Evolutionary conservation across 2,329 filamentous ascomycete species (phyloP).

Genomic region (Aspergillus neotritici): DNA sequence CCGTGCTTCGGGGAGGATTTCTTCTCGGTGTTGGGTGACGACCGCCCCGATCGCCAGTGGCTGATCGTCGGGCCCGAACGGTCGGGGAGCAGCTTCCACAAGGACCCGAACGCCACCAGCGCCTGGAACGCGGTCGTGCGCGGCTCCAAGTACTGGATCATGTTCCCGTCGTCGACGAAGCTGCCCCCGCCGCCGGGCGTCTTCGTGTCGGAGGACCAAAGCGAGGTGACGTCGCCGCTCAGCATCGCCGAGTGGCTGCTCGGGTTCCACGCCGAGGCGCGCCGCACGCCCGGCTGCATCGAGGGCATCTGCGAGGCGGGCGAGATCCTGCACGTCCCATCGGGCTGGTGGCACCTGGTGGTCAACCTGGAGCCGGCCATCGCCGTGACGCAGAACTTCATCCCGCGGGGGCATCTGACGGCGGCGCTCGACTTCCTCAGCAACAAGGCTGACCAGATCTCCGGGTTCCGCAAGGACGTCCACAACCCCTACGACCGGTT

Average conservation of each 20-base stretch:
- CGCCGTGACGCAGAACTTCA: slow-evolving; percentile 92
- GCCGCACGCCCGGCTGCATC: slow-evolving; percentile 66
- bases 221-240: slow-evolving; percentile 86
- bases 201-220: slow-evolving; percentile 80
- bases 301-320: slow-evolving; percentile 81
- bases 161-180: slow-evolving; percentile 71
- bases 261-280: slow-evolving; percentile 78
- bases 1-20: slow-evolving; percentile 81
- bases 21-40: slow-evolving; percentile 69
- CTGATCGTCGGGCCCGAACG: slow-evolving; percentile 82
- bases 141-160: slow-evolving; percentile 96
- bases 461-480: slow-evolving; percentile 71
- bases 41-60: slow-evolving; percentile 86
- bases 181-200: slow-evolving; percentile 74
- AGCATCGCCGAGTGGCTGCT: slow-evolving; percentile 97
- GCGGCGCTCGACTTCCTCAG: slow-evolving; percentile 74
- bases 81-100: slow-evolving; percentile 92
- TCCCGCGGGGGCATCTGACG: slow-evolving; percentile 66
- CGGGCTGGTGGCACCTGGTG: slow-evolving; percentile 95
- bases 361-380: slow-evolving; percentile 81
- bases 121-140: slow-evolving; percentile 93
- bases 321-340: slow-evolving; percentile 87
- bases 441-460: slow-evolving; percentile 79
- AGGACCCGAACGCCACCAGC: slow-evolving; percentile 63
- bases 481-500: slow-evolving; percentile 71